Percentiles rank a stretch among this genome's conserved stretches.
Evolutionary conservation across 2,329 filamentous ascomycete genomes (phyloP).

Genomic region (Nothophaeocryptopus gaeumannii): DNA sequence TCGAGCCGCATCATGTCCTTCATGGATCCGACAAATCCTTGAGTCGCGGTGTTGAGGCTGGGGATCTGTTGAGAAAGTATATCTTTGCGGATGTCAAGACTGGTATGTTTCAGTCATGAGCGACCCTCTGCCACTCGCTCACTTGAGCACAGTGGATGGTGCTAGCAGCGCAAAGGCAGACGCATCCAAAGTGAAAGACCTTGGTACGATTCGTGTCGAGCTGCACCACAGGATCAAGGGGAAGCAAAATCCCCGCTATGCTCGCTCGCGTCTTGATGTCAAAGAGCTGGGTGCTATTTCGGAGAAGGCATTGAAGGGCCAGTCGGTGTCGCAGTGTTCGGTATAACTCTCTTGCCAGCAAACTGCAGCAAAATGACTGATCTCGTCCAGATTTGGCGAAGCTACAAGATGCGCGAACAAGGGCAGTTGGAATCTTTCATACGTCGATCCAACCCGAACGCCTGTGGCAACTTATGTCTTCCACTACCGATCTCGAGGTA

Average conservation of each 20-base stretch:
- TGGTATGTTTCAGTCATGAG: constrained; percentile 1
- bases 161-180: background rate
- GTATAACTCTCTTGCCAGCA: background rate
- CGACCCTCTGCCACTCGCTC: too few relatives aligned
- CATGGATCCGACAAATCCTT: background rate
- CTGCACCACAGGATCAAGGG: background rate
- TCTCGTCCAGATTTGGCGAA: background rate
- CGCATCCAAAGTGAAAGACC: background rate
- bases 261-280: background rate
- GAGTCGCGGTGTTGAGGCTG: too few relatives aligned
- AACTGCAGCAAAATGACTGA: background rate
- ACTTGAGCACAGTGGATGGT: too few relatives aligned
- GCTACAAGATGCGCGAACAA: background rate
- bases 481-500: constrained; percentile 23
- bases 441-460: background rate
- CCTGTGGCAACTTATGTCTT: constrained; percentile 19
- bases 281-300: constrained; percentile 4
- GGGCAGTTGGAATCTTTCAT: background rate
- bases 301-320: constrained; percentile 21
- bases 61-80: too few relatives aligned
- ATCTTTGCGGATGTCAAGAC: constrained; percentile 9
- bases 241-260: background rate
- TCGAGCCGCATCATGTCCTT: background rate
- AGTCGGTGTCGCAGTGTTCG: constrained; percentile 8
- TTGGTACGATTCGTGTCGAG: background rate